Conservation (phyloP, 108 stramenopile genomes). For the Stephanodiscus minutulus region DNA sequence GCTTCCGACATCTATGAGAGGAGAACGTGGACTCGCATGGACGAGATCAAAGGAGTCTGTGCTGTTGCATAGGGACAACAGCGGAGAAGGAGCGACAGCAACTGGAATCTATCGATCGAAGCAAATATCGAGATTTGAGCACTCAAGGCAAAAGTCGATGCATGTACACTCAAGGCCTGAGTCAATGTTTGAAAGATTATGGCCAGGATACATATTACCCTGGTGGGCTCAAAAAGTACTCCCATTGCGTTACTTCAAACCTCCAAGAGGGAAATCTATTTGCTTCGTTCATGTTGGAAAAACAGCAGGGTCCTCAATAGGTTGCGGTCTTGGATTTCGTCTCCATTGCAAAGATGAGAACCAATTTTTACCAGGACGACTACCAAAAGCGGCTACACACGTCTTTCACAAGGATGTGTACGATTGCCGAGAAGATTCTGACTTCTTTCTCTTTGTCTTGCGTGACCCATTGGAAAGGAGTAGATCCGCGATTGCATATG, state of each 20-base stretch:
- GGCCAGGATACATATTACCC: conserved; percentile 1
- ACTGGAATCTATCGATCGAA: not conserved
- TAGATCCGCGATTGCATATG: conserved; percentile 22
- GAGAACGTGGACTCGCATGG: not conserved
- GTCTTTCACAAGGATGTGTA: conserved; percentile 20
- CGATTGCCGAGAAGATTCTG: conserved; percentile 24
- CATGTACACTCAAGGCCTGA: not conserved
- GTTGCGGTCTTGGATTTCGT: not conserved
- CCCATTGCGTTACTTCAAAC: not conserved
- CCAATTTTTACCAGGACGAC: conserved; percentile 6
- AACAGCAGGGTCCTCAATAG: conserved; percentile 1
- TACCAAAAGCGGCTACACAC: conserved; percentile 17
- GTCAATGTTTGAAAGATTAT: not conserved
- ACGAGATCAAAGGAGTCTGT: not conserved
- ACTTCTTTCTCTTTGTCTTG: conserved; percentile 26
- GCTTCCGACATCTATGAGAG: not conserved
- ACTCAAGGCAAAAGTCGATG: not conserved
- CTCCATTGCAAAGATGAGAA: not conserved
- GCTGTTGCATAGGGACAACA: too few species aligned
- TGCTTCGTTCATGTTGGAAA: conserved; percentile 2
- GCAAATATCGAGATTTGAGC: not conserved
- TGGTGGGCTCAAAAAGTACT: not conserved
- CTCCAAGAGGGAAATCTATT: not conserved
- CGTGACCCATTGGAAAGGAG: conserved; percentile 26
- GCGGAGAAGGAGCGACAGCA: too few species aligned